Evolutionary conservation across 352 stramenopile species (phyloP), one percentile per base, ranked within the genome.

Genomic region (Phytophthora macrochlamydospora): DNA sequence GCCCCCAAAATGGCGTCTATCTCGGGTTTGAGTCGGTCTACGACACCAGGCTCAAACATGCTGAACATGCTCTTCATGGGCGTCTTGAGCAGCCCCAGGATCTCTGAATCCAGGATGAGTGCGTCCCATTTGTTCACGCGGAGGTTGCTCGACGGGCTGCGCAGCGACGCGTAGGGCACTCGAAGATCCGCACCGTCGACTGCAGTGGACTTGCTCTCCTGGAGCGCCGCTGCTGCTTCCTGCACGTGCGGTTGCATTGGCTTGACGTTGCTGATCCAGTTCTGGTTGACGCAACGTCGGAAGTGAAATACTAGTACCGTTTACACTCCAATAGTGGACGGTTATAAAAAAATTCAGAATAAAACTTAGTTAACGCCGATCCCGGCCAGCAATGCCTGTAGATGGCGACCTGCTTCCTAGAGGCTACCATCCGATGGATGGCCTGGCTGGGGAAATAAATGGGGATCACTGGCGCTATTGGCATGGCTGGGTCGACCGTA

Each of bases 61-160:
- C 62, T 79, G 54, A 94, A 93, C 81, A 93, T 93, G 70, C 66
- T 83, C 65, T 89, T 88, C 73, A 92, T 79, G 9, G 83, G 84
- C 11, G 59, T 65, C 60, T 92, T 91, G 64, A 95, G 82, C 66
- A 95, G 67, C 18, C 64, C 75, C 12, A 93, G 62, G 64, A 95
- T 92, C 67, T 95, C 87, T 35, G 71, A 74, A 58, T 95, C 85
- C n/a, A 95, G 69, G 59, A 93, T 92, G 45, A 81, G 63, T 38
- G 87, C 80, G 72, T 95, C 85, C 85, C 83, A 93, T 48, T 92
- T 95, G 74, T 93, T 95, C 65, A 94, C 85, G 18, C 85, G 83
- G 56, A 91, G 71, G 30, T 77, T 77, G 13, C 67, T 76, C 13
- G 58, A 75, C 12, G 80, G 75, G 35, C 76, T 73, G 4, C 72